Conservation (phyloP, 2,329 filamentous ascomycete genomes). For the Ceratocystiopsis minuta region DNA sequence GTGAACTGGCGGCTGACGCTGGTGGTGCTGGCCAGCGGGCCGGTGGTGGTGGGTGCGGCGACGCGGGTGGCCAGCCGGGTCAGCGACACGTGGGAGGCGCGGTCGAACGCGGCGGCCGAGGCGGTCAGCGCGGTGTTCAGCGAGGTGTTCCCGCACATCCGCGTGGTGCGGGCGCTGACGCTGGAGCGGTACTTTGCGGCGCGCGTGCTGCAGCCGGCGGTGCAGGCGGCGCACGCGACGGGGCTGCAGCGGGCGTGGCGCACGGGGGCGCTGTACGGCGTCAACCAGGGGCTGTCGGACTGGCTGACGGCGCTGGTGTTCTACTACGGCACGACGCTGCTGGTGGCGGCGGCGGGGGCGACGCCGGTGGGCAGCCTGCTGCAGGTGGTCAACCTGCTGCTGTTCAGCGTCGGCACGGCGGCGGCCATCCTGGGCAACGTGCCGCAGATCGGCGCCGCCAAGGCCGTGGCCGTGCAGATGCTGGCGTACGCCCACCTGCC, state of each 20-base stretch:
- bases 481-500: slow-evolving; percentile 51
- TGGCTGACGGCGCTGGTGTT: slow-evolving; percentile 67
- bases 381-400: slow-evolving; percentile 60
- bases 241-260: slow-evolving; percentile 50
- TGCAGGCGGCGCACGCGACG: slow-evolving; percentile 32
- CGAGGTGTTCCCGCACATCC: slow-evolving; percentile 64
- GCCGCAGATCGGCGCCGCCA: slow-evolving; percentile 61
- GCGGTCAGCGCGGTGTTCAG: slow-evolving; percentile 43
- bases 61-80: slow-evolving; percentile 47
- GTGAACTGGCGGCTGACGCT: slow-evolving; percentile 69
- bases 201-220: slow-evolving; percentile 38
- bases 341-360: slow-evolving; percentile 24
- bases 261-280: slow-evolving; percentile 54
- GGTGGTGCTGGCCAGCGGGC: slow-evolving; percentile 50
- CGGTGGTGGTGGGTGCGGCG: slow-evolving; percentile 49
- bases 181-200: slow-evolving; percentile 52
- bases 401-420: slow-evolving; percentile 66
- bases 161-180: slow-evolving; percentile 57
- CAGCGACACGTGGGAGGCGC: slow-evolving; percentile 54
- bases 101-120: slow-evolving; percentile 45
- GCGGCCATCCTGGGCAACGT: slow-evolving; percentile 53
- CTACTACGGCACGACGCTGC: slow-evolving; percentile 57
- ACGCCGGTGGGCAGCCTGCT: slow-evolving; percentile 42
- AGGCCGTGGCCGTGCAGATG: slow-evolving; percentile 53
- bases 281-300: slow-evolving; percentile 55